These are phyloP conservation scores for Allomyces javanicus DNA, from an alignment of 192 early-diverging fungal species.

Conservation along the genomic window DNA sequence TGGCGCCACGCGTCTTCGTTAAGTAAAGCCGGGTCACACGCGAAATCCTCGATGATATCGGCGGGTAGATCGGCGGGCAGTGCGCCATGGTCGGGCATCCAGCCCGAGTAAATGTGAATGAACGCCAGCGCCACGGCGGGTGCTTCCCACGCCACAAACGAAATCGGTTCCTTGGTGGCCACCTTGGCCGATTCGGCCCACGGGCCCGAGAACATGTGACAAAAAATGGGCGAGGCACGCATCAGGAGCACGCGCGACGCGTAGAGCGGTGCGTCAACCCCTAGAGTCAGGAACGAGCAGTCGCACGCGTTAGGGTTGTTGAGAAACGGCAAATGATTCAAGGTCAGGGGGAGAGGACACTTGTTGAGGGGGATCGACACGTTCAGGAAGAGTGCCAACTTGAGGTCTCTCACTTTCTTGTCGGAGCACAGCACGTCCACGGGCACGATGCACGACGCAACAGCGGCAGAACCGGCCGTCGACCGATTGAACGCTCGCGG, in stretches of 20 bases:
- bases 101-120: too few species aligned
- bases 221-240: background rate
- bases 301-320: background rate
- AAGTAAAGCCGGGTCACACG: background rate
- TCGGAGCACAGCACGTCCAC: background rate
- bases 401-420: too few species aligned
- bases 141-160: background rate
- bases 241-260: background rate
- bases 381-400: too few species aligned
- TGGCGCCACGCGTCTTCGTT: background rate
- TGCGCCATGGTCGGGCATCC: too few species aligned
- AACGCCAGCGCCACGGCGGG: too few species aligned
- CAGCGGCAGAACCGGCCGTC: too few species aligned
- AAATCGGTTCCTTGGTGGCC: background rate
- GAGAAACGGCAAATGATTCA: background rate
- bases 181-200: background rate
- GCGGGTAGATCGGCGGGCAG: too few species aligned
- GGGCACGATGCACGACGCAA: background rate
- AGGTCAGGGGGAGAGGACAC: too few species aligned
- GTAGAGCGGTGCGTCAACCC: background rate
- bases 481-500: too few species aligned
- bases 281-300: background rate
- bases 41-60: background rate
- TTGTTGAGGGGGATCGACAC: too few species aligned
- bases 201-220: background rate